Evolutionary conservation across 2,329 filamentous ascomycete species (phyloP), one percentile per base, ranked within the genome.

Genomic region (Sarocladium kiliense): DNA sequence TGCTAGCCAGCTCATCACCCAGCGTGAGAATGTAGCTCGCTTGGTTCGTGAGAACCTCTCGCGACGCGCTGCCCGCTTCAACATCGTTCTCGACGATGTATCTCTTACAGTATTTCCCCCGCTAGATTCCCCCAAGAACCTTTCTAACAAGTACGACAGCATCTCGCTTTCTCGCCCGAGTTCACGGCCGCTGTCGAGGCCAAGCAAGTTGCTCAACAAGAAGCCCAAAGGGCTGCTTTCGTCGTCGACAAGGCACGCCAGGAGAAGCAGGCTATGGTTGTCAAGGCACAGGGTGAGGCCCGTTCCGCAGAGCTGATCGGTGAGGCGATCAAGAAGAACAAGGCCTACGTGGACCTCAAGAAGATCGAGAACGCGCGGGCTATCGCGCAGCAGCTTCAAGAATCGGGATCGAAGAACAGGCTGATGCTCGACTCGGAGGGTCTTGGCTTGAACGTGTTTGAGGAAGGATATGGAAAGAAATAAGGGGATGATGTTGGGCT

Each of bases 271-370:
- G 94, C 94, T 65, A 97, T 92, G 78, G 91, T 99, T 55, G 94
- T 99, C 69, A 91, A 91, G 76, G 94, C 94, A 3, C 94, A 97
- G 85, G 94, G 94, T 91, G 94, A 99, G 78, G 94, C 94, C 51
- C 89, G 94, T 62, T 97, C 94, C 37, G 94, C 94, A 47, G 92
- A 99, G 77, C 86, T 99, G 61, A 97, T 99, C 67, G 94, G 94
- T 74, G 94, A 99, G 54, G 94, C 94, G 59, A 96, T 99, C 85
- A 99, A 97, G 89, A 99, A 97, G 88, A 95, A 83, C 79, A 88
- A 92, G 77, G 88, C 91, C 61, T 99, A 99, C 72, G 85, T 99
- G 60, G 94, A 97, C 75, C 83, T 99, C 69, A 90, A 95, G 77
- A 94, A 96, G 81, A 96, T 99, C 66, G 94, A 99, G 78, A 99